These are phyloP conservation scores for Chiua virens DNA, from an alignment of 768 basidiomycete species.

Conservation along the genomic window DNA sequence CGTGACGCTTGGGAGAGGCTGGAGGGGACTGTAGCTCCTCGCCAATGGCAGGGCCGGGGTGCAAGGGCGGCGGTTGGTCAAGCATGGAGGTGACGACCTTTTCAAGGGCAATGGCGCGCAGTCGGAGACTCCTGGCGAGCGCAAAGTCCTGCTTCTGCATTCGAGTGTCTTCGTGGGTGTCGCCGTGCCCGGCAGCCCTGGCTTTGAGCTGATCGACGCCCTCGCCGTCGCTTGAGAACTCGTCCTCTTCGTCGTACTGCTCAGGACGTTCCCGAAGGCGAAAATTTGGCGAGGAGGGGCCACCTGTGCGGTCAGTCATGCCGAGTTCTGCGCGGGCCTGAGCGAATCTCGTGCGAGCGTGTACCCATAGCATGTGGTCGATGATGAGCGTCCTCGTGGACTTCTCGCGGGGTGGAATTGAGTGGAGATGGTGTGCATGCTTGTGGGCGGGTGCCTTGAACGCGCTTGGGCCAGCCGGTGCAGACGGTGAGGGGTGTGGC, in stretches of 20 bases:
- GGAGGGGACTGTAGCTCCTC: constrained; percentile 55
- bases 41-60: constrained; percentile 45
- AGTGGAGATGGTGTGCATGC: constrained; percentile 85
- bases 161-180: constrained; percentile 55
- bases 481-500: constrained; percentile 16
- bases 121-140: constrained; percentile 61
- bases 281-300: constrained; percentile 58
- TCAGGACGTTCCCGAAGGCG: constrained; percentile 68
- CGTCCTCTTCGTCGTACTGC: constrained; percentile 74
- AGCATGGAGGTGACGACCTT: constrained; percentile 83
- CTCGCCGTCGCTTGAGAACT: constrained; percentile 65
- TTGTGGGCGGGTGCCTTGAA: constrained; percentile 81
- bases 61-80: constrained; percentile 69
- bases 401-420: constrained; percentile 85
- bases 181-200: constrained; percentile 50
- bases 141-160: constrained; percentile 57
- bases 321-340: constrained; percentile 85
- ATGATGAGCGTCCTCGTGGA: constrained; percentile 86
- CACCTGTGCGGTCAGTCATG: constrained; percentile 81
- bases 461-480: constrained; percentile 17
- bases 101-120: constrained; percentile 79
- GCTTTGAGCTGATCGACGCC: constrained; percentile 43
- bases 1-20: constrained; percentile 46
- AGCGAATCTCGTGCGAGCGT: constrained; percentile 75
- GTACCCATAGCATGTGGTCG: constrained; percentile 86